Base-by-base conservation (phyloP, 345 rosid species). In the Lepidium aucheri region DNA sequence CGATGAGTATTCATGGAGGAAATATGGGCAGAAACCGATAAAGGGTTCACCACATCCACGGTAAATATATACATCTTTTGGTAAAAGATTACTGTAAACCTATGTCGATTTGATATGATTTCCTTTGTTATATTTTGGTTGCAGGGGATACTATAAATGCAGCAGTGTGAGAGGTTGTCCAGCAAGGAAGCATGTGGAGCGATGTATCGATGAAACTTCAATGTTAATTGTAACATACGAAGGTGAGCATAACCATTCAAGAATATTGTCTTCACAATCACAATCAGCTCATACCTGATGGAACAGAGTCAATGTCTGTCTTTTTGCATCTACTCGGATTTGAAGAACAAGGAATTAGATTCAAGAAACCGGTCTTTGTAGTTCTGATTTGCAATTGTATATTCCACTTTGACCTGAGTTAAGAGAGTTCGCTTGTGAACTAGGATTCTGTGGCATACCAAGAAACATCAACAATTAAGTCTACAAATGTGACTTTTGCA, bases 11-110 rank as follows among this genome's bases (percentile, higher is more conserved):
- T 81, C 96, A 28, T 88, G 96, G 96, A 86, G 90, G 67, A 88
- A 88, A 62, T 88, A 88, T 44, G 96, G 96, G 12, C 96, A 88
- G 70, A 88, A 88, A 70, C 95, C 95, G 3, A 88, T 88, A 22
- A 88, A 88, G 60, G 91, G 91, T 13, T 84, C 95, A 73, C 90
- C 91, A 10, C 90, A 86, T 74, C 96, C 96, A 20, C 84, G 96
- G 96, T 84, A 80, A 26, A 26, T 36, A 3, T 39, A 28, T 57
- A 41, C 36, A 42, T 16, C 8, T 8, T 24, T 14, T 36, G 61
- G 9, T 34, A 36, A 1, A 53, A 17, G 43, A 14, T 13, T 59
- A 1, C 26, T 32, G 5, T 0, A 42, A 26, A 1, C 15, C 9
- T 60, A 53, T 59, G 14, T 42, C 11, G 8, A 33, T 51, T 41